These are phyloP conservation scores for Chenopodium formosanum DNA, from an alignment of 148 eudicot species.

Conservation along the genomic window DNA sequence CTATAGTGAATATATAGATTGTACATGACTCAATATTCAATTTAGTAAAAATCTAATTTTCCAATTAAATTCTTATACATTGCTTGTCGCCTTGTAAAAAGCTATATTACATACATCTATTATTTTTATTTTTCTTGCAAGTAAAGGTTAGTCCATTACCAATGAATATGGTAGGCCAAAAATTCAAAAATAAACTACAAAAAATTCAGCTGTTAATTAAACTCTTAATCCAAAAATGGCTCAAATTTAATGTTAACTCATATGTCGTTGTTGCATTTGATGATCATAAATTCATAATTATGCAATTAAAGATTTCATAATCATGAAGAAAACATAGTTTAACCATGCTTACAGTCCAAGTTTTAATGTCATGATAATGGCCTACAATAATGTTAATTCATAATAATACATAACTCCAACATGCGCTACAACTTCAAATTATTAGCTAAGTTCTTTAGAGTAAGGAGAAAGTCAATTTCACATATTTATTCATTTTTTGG, in stretches of 20 bases:
- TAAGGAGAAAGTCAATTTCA: background rate
- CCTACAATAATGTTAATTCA: background rate
- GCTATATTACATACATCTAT: background rate
- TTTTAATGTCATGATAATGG: slow-evolving; percentile 8
- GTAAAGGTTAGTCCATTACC: slow-evolving; percentile 4
- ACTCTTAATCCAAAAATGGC: background rate
- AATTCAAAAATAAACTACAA: background rate
- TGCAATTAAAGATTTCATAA: background rate
- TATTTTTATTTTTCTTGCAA: slow-evolving; percentile 17
- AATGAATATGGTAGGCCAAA: slow-evolving; percentile 13
- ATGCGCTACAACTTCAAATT: background rate
- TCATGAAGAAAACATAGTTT: background rate
- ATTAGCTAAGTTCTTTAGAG: slow-evolving; percentile 1
- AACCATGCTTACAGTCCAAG: slow-evolving; percentile 22
- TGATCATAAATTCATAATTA: background rate
- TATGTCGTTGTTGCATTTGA: slow-evolving; percentile 6
- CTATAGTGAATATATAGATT: too few species aligned
- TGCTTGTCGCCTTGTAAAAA: background rate
- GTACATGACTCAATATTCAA: too few species aligned
- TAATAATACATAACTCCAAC: background rate
- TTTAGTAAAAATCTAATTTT: too few species aligned
- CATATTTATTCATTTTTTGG: background rate
- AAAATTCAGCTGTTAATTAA: background rate
- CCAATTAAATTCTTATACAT: background rate
- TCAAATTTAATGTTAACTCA: slow-evolving; percentile 1